Percentiles rank a stretch among this genome's conserved stretches.
These are phyloP conservation scores for Misopates orontium DNA, from an alignment of 257 asterid species.

Conservation along the genomic window DNA sequence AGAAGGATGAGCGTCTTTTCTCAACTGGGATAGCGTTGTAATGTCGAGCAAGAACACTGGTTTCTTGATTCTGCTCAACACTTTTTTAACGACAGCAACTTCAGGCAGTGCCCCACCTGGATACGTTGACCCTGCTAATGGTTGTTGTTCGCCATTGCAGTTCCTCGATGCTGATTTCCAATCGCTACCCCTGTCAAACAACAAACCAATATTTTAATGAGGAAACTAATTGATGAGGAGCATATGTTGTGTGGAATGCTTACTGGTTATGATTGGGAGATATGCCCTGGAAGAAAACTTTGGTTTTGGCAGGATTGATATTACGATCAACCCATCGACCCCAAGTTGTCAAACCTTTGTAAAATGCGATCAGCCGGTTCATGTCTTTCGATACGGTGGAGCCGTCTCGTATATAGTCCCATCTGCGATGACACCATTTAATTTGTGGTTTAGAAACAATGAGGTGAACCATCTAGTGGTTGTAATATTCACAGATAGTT, in stretches of 20 bases:
- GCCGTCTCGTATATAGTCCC: conserved; percentile 57
- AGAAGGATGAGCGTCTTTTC: conserved; percentile 63
- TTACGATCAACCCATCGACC: conserved; percentile 52
- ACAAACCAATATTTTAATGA: not conserved
- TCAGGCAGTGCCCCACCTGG: conserved; percentile 48
- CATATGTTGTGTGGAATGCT: conserved; percentile 13
- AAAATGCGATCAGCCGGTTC: conserved; percentile 52
- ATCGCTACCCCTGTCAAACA: conserved; percentile 26
- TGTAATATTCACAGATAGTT: too few species aligned
- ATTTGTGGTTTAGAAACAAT: not conserved
- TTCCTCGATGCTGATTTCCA: conserved; percentile 30
- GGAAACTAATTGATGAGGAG: too few species aligned
- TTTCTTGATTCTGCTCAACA: conserved; percentile 23
- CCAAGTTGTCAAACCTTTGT: conserved; percentile 59
- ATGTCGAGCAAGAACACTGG: conserved; percentile 47
- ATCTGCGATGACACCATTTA: conserved; percentile 33
- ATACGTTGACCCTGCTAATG: conserved; percentile 45
- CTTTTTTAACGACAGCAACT: conserved; percentile 37
- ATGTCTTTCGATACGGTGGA: conserved; percentile 41
- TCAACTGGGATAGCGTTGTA: conserved; percentile 53
- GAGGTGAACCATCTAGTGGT: too few species aligned
- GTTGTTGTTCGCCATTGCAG: conserved; percentile 32
- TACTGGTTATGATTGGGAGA: conserved; percentile 56
- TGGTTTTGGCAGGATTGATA: conserved; percentile 44
- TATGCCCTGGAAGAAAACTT: conserved; percentile 60